phyloP scores from a whole-genome alignment of 106 monocot genomes.

The Posidonia australis region DNA sequence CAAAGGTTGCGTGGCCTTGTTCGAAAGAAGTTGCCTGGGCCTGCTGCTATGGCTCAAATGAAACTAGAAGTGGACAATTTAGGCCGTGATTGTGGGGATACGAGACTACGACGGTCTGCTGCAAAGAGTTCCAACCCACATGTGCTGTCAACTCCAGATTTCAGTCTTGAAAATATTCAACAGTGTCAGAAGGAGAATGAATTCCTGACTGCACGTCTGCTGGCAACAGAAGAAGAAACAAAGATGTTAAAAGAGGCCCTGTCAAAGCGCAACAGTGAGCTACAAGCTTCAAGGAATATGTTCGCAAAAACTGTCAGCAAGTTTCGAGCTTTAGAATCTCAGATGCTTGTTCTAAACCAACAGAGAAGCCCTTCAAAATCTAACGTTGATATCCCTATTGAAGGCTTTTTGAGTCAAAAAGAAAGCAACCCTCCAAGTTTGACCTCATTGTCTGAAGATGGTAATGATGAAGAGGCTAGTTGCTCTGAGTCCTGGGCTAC shows the following conservation, averaged over 20 bases:
- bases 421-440: conserved; percentile 68
- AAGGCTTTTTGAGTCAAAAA: conserved; percentile 29
- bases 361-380: conserved; percentile 33
- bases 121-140: conserved; percentile 23
- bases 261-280: conserved; percentile 70
- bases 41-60: conserved; percentile 98
- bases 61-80: conserved; percentile 82
- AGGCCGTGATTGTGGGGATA: conserved; percentile 44
- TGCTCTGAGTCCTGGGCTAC: conserved; percentile 56
- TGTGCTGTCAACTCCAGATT: conserved; percentile 26
- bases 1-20: conserved; percentile 89
- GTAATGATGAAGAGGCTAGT: conserved; percentile 66
- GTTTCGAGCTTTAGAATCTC: conserved; percentile 60
- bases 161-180: conserved; percentile 47
- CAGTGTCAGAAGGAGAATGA: conserved; percentile 74
- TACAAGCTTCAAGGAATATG: conserved; percentile 68
- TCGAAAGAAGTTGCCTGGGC: conserved; percentile 88
- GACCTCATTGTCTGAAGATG: conserved; percentile 85
- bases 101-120: conserved; percentile 26
- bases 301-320: conserved; percentile 60
- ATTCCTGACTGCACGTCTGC: conserved; percentile 62
- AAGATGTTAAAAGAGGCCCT: conserved; percentile 93
- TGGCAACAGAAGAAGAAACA: conserved; percentile 84
- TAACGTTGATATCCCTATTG: conserved; percentile 32
- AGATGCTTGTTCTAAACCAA: conserved; percentile 29